phyloP scores from a whole-genome alignment of 2,329 filamentous ascomycete species.

The Curvularia hawaiiensis region DNA sequence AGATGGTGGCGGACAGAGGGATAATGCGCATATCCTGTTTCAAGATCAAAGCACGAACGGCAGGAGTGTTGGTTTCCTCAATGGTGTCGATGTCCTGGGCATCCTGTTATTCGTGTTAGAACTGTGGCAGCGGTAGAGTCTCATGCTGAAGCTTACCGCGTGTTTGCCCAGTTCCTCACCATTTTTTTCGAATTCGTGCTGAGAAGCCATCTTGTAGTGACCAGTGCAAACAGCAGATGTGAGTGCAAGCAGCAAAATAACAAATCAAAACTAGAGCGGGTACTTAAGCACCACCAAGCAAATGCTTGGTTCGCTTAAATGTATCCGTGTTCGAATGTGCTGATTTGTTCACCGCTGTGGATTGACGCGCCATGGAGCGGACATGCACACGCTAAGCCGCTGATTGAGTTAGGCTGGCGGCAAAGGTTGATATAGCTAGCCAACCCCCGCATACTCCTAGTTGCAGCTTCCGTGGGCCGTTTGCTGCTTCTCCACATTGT shows the following conservation, averaged over 20 bases:
- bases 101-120: not conserved
- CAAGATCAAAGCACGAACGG: conserved; percentile 1
- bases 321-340: not conserved
- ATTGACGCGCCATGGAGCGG: conserved; percentile 1
- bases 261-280: not conserved
- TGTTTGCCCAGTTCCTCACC: not conserved
- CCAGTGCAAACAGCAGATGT: not conserved
- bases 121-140: not conserved
- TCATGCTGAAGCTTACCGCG: not conserved
- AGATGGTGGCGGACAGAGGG: conserved; percentile 67
- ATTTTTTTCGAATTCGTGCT: not conserved
- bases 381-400: not conserved
- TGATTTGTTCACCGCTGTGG: not conserved
- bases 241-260: not conserved
- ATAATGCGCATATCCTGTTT: conserved; percentile 65
- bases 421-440: not conserved
- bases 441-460: not conserved
- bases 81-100: not conserved
- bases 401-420: not conserved
- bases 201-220: not conserved
- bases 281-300: conserved; percentile 9
- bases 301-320: conserved; percentile 8
- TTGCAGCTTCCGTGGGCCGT: not conserved
- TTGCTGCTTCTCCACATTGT: not conserved
- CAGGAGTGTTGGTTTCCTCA: not conserved